Evolutionary conservation across 129 eudicot genomes (phyloP).

Genomic region (Mikania micrantha): DNA sequence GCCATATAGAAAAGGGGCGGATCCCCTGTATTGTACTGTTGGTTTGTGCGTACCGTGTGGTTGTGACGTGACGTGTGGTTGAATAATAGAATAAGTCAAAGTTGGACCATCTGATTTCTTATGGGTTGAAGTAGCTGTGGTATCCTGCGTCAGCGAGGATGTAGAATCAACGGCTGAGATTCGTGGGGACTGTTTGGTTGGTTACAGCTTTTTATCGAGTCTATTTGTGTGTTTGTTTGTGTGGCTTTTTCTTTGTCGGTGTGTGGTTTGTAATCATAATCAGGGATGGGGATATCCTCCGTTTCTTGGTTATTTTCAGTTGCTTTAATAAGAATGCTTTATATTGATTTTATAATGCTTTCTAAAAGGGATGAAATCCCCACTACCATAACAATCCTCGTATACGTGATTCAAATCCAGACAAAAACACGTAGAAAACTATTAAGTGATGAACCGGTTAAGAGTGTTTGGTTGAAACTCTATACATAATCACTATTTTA

Average conservation of each 20-base stretch:
- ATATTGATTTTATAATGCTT: not conserved
- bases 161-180: slow-evolving; percentile 40
- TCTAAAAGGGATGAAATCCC: no score
- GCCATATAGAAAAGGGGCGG: slow-evolving; percentile 38
- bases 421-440: no score
- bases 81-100: slow-evolving; percentile 25
- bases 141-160: slow-evolving; percentile 32
- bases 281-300: slow-evolving; percentile 27
- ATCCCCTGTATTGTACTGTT: not conserved
- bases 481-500: no score
- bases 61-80: not conserved
- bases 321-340: slow-evolving; percentile 27
- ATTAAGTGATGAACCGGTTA: no score
- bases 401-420: no score
- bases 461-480: no score
- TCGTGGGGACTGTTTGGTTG: slow-evolving; percentile 37
- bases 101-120: slow-evolving; percentile 9
- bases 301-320: slow-evolving; percentile 16
- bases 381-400: no score
- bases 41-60: not conserved
- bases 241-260: not conserved
- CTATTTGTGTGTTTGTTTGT: slow-evolving; percentile 9
- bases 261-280: not conserved
- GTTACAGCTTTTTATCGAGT: slow-evolving; percentile 3
- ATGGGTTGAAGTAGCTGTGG: slow-evolving; percentile 26